A percentile compares a stretch with the other conserved stretches of the same genome.
phyloP scores from a whole-genome alignment of 2,329 filamentous ascomycete genomes.

The Aspergillus intermedius region DNA sequence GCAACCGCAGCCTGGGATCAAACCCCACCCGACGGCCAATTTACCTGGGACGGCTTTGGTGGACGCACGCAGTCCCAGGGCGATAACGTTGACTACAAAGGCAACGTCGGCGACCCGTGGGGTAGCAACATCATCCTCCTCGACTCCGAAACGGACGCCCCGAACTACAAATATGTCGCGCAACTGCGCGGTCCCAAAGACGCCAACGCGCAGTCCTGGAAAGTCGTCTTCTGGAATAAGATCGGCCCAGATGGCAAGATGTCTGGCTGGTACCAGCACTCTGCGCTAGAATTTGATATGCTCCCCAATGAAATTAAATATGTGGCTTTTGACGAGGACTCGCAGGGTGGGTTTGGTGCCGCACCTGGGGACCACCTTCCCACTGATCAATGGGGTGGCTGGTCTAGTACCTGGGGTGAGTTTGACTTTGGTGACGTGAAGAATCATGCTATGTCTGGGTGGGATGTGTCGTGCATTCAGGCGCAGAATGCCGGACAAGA shows the following conservation, averaged over 20 bases:
- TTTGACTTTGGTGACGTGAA: conserved; percentile 29
- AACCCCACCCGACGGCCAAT: conserved; percentile 12
- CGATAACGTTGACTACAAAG: conserved; percentile 21
- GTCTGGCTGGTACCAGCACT: conserved; percentile 32
- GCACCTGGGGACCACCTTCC: conserved; percentile 21
- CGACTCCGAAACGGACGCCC: conserved; percentile 17
- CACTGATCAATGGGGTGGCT: conserved; percentile 25
- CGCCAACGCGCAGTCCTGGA: conserved; percentile 24
- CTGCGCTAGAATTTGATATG: conserved; percentile 27
- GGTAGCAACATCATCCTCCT: conserved; percentile 37
- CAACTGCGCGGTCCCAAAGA: conserved; percentile 20
- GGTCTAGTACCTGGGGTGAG: conserved; percentile 34
- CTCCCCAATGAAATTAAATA: conserved; percentile 26
- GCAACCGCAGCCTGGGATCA: conserved; percentile 16
- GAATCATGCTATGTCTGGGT: conserved; percentile 33
- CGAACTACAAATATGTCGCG: conserved; percentile 33
- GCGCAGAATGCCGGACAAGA: conserved; percentile 19
- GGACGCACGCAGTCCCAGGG: conserved; percentile 17
- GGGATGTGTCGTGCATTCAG: conserved; percentile 35
- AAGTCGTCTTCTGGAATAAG: conserved; percentile 36
- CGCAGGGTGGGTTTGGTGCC: conserved; percentile 33
- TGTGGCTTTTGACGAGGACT: conserved; percentile 34
- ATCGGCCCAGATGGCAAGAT: conserved; percentile 28
- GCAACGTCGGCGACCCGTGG: conserved; percentile 34
- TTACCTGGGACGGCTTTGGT: conserved; percentile 25